Percentiles rank a stretch among this genome's conserved stretches.
Conservation (phyloP, 2,329 filamentous ascomycete genomes). For the Xylaria arbuscula region DNA sequence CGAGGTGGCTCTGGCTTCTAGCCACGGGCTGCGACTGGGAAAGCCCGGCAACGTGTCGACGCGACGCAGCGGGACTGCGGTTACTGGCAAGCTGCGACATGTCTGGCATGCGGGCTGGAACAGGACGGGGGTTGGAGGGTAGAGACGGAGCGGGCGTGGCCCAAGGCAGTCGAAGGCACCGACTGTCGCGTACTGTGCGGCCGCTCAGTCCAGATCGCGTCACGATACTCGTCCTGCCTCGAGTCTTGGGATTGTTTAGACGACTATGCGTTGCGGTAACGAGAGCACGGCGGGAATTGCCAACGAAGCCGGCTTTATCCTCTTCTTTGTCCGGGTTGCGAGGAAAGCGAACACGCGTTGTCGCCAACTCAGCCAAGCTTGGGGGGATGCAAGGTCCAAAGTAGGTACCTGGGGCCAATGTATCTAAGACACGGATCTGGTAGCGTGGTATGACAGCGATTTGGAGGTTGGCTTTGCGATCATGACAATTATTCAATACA, state of each 20-base stretch:
- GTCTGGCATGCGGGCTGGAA: conserved; percentile 39
- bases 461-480: background rate
- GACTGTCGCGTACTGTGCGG: conserved; percentile 30
- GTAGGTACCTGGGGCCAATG: conserved; percentile 14
- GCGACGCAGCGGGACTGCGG: conserved; percentile 21
- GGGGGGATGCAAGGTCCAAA: conserved; percentile 27
- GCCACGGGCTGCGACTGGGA: conserved; percentile 28
- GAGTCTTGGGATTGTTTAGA: background rate
- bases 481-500: conserved; percentile 7
- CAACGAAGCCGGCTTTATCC: conserved; percentile 9
- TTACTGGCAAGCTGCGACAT: conserved; percentile 38
- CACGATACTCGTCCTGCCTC: conserved; percentile 16
- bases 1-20: conserved; percentile 42
- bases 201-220: conserved; percentile 33
- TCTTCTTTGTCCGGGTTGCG: conserved; percentile 28
- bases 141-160: conserved; percentile 3
- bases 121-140: conserved; percentile 4
- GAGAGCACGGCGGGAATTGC: background rate
- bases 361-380: conserved; percentile 36
- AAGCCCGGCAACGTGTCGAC: conserved; percentile 15
- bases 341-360: conserved; percentile 36
- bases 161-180: conserved; percentile 18
- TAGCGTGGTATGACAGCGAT: background rate
- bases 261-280: conserved; percentile 9
- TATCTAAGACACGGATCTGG: conserved; percentile 14